Conservation (phyloP, 2,329 filamentous ascomycete genomes). For the Tricladium varicosporioides region DNA sequence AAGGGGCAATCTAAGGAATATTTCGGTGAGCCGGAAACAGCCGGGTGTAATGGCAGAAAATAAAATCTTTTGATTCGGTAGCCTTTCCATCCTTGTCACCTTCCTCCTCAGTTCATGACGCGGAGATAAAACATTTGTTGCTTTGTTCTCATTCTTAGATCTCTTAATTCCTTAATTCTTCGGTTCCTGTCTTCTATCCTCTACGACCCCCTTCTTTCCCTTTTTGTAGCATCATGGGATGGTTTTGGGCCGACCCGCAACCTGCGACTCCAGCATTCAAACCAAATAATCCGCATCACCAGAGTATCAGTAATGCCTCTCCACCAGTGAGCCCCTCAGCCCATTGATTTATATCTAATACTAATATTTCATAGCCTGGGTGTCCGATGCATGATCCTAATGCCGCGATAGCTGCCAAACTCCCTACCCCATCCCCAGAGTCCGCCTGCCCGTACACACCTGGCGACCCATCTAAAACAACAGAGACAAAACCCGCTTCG, state of each 20-base stretch:
- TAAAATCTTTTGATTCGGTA: constrained; percentile 1
- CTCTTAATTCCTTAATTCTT: not conserved
- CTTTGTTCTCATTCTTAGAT: not conserved
- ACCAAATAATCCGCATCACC: constrained; percentile 16
- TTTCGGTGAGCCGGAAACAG: constrained; percentile 7
- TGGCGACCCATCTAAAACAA: constrained; percentile 21
- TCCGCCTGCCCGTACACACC: constrained; percentile 34
- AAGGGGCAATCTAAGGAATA: not conserved
- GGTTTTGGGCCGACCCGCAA: constrained; percentile 33
- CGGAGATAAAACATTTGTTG: not conserved
- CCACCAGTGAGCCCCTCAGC: constrained; percentile 28
- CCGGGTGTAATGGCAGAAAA: constrained; percentile 6
- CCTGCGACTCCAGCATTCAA: not conserved
- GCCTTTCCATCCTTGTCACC: not conserved
- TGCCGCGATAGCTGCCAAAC: constrained; percentile 33
- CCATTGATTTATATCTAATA: not conserved
- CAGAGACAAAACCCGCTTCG: constrained; percentile 38
- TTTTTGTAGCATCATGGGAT: constrained; percentile 26
- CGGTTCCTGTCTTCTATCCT: not conserved
- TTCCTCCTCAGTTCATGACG: constrained; percentile 1
- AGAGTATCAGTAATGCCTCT: constrained; percentile 17
- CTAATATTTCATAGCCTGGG: constrained; percentile 48
- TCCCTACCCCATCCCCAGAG: constrained; percentile 29
- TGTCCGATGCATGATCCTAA: constrained; percentile 65
- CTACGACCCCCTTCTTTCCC: not conserved